Evolutionary conservation across 441 rosid species (phyloP), one percentile per base, ranked within the genome.

Genomic region (Pelargonium cotyledonis): DNA sequence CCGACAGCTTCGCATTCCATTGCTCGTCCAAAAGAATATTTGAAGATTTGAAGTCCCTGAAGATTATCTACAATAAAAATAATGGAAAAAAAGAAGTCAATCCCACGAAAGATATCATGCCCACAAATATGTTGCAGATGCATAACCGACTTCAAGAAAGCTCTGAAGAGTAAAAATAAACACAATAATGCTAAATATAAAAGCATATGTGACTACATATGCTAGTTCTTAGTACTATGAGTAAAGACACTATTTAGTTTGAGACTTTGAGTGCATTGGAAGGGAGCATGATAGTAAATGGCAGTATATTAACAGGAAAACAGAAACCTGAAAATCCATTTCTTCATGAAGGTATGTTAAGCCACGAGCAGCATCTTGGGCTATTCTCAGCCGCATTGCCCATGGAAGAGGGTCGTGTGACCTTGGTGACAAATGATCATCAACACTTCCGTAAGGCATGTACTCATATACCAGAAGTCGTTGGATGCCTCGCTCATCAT

Each of bases 1-100:
- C 98, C 21, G 98, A 94, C 44, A 94, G 83, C 84, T 89, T 94
- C 14, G 98, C 95, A 65, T 86, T 94, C 97, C 96, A 91, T 31
- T 89, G 80, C 66, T 86, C 96, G 55, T 91, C 96, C 44, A 89
- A 79, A 69, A 94, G 93, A 70, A 94, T 88, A 77, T 94, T 94
- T 0, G 97, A 94, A 9, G 98, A 89, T 73, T 94, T 94, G 74
- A 91, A 91, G 77, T 91, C 97, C 66, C 97, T 80, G 80, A 91
- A 86, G 78, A 94, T 91, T 68, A 94, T 87, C 98, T 94, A 75
- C 9, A 18, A 55, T 55, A 55, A 55, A 68, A 12, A 68, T 69
- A 55, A 29, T 4, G 65, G 63, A 38, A 26, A 26, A 67, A 64
- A 49, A 14, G 19, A 66, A 63, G 9, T 14, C 19, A 73, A 64